Percentiles rank a stretch among this genome's conserved stretches.
Conservation (phyloP, 371 early-diverging fungal genomes). For the Apophysomyces trapeziformis region DNA sequence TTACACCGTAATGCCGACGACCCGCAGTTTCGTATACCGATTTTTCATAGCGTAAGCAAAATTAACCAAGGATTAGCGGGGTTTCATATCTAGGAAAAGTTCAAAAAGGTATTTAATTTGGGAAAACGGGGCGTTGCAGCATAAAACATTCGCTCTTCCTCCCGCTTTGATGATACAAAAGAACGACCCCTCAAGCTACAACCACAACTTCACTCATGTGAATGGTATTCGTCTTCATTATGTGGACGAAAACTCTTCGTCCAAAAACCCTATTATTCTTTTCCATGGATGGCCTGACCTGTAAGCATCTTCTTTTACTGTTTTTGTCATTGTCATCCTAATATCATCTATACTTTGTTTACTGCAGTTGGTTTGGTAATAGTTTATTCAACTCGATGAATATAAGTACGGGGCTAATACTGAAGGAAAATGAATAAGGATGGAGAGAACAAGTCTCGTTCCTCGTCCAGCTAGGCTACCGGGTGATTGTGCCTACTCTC, state of each 20-base stretch:
- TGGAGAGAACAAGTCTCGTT: constrained; percentile 78
- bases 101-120: background rate
- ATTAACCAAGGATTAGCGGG: background rate
- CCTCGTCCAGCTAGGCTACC: constrained; percentile 67
- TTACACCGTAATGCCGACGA: no score
- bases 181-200: constrained; percentile 47
- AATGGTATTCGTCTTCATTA: constrained; percentile 64
- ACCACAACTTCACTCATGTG: constrained; percentile 37
- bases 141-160: background rate
- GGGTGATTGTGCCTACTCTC: constrained; percentile 72
- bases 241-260: constrained; percentile 68
- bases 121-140: background rate
- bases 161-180: constrained; percentile 30
- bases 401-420: background rate
- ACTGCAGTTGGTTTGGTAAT: constrained; percentile 19
- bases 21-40: background rate
- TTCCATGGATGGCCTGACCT: constrained; percentile 80
- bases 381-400: background rate
- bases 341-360: background rate
- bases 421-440: constrained; percentile 38
- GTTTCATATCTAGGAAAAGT: background rate
- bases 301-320: constrained; percentile 20
- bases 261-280: constrained; percentile 55
- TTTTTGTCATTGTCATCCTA: background rate
- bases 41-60: background rate